Evolutionary conservation across 164 flowering plant genomes (phyloP).

Genomic region (Dillenia suffruticosa): DNA sequence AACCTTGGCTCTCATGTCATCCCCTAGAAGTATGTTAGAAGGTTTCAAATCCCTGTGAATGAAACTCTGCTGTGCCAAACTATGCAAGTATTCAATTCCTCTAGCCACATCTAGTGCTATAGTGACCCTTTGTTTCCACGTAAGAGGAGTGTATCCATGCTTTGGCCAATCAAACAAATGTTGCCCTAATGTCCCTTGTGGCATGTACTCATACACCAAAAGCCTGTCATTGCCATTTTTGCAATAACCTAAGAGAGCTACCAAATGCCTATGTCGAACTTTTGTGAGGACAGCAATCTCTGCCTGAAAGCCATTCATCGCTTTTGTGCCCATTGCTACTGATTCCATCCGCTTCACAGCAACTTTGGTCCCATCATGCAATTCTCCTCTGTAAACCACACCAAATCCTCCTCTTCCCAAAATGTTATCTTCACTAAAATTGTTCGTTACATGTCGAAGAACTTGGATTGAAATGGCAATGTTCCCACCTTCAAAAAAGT

Average conservation of each 20-base stretch:
- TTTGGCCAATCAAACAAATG: slow-evolving; percentile 47
- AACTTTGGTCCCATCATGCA: slow-evolving; percentile 50
- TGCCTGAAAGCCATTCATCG: slow-evolving; percentile 54
- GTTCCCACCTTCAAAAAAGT: slow-evolving; percentile 42
- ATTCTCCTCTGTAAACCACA: slow-evolving; percentile 44
- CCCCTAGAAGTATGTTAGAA: slow-evolving; percentile 37
- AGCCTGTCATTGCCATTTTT: slow-evolving; percentile 44
- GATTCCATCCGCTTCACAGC: slow-evolving; percentile 60
- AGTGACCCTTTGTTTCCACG: slow-evolving; percentile 51
- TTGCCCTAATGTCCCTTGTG: slow-evolving; percentile 41
- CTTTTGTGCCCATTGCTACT: slow-evolving; percentile 36
- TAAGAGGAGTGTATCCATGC: slow-evolving; percentile 29
- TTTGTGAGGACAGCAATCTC: slow-evolving; percentile 55
- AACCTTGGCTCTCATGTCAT: slow-evolving; percentile 40
- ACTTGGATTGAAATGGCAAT: slow-evolving; percentile 38
- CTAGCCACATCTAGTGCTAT: slow-evolving; percentile 54
- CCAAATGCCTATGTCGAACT: slow-evolving; percentile 57
- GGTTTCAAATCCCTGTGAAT: slow-evolving; percentile 54
- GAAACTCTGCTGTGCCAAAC: slow-evolving; percentile 52
- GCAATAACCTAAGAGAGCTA: slow-evolving; percentile 50
- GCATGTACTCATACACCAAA: slow-evolving; percentile 62
- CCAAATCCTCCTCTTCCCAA: slow-evolving; percentile 56
- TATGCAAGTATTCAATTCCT: slow-evolving; percentile 59
- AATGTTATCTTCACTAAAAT: slow-evolving; percentile 42
- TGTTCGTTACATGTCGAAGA: slow-evolving; percentile 40